A percentile compares a stretch with the other conserved stretches of the same genome.
These are phyloP conservation scores for Candida tibetensis DNA, from an alignment of 805 yeast genomes.

Conservation along the genomic window DNA sequence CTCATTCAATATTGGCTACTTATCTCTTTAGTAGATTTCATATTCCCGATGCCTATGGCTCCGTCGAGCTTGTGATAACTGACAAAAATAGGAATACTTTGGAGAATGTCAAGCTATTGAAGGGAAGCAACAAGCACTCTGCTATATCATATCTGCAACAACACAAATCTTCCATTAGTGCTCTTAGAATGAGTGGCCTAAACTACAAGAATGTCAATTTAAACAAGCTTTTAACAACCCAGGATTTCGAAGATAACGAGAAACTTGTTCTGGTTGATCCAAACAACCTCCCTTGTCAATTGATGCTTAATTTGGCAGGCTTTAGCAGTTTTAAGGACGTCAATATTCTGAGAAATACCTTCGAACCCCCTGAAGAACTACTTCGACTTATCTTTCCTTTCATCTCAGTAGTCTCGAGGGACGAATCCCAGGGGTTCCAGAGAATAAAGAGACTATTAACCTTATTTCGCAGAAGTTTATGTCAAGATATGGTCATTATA, in stretches of 20 bases:
- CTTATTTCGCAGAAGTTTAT: slow-evolving; percentile 20
- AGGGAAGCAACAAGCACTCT: slow-evolving; percentile 23
- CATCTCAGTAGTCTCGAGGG: slow-evolving; percentile 13
- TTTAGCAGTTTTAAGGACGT: slow-evolving; percentile 19
- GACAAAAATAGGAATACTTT: slow-evolving; percentile 6
- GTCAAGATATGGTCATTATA: slow-evolving; percentile 31
- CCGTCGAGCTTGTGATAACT: slow-evolving; percentile 14
- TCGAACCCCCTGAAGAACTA: slow-evolving; percentile 26
- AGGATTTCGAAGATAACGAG: slow-evolving; percentile 9
- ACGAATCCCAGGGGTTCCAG: slow-evolving; percentile 10
- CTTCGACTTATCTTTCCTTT: slow-evolving; percentile 30
- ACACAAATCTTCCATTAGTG: slow-evolving; percentile 22
- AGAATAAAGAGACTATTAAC: slow-evolving; percentile 16
- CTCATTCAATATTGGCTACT: slow-evolving; percentile 24
- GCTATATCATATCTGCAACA: slow-evolving; percentile 27
- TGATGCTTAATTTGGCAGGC: slow-evolving; percentile 21
- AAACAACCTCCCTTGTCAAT: slow-evolving; percentile 12
- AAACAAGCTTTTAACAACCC: slow-evolving; percentile 17
- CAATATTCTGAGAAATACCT: slow-evolving; percentile 14
- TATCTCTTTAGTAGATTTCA: slow-evolving; percentile 30
- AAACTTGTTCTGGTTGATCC: slow-evolving; percentile 12
- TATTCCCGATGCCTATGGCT: slow-evolving; percentile 24
- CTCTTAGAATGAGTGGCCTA: slow-evolving; percentile 16
- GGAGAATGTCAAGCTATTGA: slow-evolving; percentile 20
- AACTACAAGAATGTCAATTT: slow-evolving; percentile 20